A percentile compares a stretch with the other conserved stretches of the same genome.
Conservation (phyloP, 805 yeast genomes). For the Saturnispora zaruensis region DNA sequence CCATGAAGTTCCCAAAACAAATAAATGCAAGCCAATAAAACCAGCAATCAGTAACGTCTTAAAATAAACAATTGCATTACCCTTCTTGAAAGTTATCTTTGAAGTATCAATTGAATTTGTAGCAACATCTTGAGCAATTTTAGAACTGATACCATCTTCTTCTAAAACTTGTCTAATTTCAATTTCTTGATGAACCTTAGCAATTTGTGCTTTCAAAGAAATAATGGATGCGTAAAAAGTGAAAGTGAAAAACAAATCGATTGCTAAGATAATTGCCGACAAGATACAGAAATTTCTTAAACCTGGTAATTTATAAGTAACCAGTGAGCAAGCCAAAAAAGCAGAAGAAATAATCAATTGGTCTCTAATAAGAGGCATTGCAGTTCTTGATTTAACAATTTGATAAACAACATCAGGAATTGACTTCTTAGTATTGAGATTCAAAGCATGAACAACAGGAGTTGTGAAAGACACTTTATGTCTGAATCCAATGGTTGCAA, state of each 20-base stretch:
- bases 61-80: conserved; percentile 41
- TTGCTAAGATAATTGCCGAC: conserved; percentile 57
- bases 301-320: conserved; percentile 61
- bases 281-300: conserved; percentile 74
- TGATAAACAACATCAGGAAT: conserved; percentile 27
- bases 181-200: conserved; percentile 73
- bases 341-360: conserved; percentile 65
- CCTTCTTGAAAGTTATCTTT: conserved; percentile 27
- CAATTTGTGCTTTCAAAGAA: conserved; percentile 82
- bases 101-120: conserved; percentile 26
- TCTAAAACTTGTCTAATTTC: conserved; percentile 71
- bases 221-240: conserved; percentile 80
- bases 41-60: conserved; percentile 53
- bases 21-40: conserved; percentile 55
- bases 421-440: conserved; percentile 20
- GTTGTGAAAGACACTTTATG: conserved; percentile 68
- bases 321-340: conserved; percentile 55
- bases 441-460: conserved; percentile 40
- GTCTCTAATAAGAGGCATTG: conserved; percentile 59
- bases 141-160: conserved; percentile 81
- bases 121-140: conserved; percentile 67
- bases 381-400: conserved; percentile 29
- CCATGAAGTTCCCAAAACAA: conserved; percentile 68
- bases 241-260: conserved; percentile 63
- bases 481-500: conserved; percentile 86